Conservation (phyloP, 495 filamentous ascomycete species). For the Astrothelium subdiscretum region DNA sequence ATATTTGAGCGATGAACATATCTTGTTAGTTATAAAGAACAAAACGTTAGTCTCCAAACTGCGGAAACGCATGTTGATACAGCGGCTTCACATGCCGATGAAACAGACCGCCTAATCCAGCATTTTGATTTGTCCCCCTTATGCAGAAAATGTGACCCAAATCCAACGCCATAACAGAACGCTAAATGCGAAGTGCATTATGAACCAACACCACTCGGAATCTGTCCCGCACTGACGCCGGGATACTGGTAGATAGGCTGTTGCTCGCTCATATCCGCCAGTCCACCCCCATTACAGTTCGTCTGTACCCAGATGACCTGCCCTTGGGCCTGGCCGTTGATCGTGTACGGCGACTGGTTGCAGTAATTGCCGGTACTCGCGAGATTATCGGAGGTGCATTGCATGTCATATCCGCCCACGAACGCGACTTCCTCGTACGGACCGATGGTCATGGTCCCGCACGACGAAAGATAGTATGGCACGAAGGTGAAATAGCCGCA, state of each 20-base stretch:
- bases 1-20: no score
- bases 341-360: neutral
- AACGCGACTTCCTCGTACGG: neutral
- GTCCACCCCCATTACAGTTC: neutral
- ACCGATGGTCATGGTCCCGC: neutral
- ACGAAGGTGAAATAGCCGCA: conserved; percentile 1
- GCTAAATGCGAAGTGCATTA: no score
- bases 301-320: neutral
- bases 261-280: neutral
- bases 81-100: no score
- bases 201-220: neutral
- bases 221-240: neutral
- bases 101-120: no score
- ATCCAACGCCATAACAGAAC: no score
- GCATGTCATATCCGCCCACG: neutral
- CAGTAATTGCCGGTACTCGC: neutral
- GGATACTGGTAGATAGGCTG: conserved; percentile 1
- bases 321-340: neutral
- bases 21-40: no score
- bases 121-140: no score
- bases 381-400: neutral
- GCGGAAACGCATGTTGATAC: no score
- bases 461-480: neutral
- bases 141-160: no score
- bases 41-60: no score